Percentiles rank a stretch among this genome's conserved stretches.
Conservation (phyloP, 2,329 filamentous ascomycete species). For the Xylariaceae sp. region DNA sequence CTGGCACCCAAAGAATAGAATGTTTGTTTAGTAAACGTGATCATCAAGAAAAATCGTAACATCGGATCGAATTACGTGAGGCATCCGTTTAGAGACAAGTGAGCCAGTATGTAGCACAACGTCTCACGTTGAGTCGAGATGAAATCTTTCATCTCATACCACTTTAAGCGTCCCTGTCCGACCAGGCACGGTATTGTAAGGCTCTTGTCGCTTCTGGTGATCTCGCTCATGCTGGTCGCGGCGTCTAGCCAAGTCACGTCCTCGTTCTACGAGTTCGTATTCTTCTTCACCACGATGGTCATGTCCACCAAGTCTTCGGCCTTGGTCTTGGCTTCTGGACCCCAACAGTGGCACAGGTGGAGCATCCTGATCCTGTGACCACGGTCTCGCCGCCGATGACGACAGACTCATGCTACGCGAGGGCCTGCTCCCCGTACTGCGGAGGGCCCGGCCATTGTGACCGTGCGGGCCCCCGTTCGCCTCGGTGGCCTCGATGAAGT, state of each 20-base stretch:
- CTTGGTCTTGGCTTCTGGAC: neutral
- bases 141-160: constrained; percentile 23
- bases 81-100: no score
- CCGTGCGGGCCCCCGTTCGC: constrained; percentile 6
- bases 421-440: constrained; percentile 22
- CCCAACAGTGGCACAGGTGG: constrained; percentile 23
- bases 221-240: constrained; percentile 18
- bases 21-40: no score
- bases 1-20: no score
- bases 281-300: constrained; percentile 4
- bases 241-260: constrained; percentile 15
- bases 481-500: constrained; percentile 25
- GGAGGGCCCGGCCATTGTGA: constrained; percentile 20
- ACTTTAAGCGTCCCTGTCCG: constrained; percentile 29
- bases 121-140: neutral
- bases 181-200: constrained; percentile 28
- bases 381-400: constrained; percentile 17
- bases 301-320: constrained; percentile 3
- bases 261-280: constrained; percentile 15
- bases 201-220: constrained; percentile 18
- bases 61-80: no score
- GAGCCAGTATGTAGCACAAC: no score
- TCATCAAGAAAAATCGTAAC: no score
- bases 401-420: constrained; percentile 27
- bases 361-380: constrained; percentile 14